Percentiles rank a stretch among this genome's conserved stretches.
Evolutionary conservation across 192 early-diverging fungal genomes (phyloP).

Genomic region (Umbelopsis sp.): DNA sequence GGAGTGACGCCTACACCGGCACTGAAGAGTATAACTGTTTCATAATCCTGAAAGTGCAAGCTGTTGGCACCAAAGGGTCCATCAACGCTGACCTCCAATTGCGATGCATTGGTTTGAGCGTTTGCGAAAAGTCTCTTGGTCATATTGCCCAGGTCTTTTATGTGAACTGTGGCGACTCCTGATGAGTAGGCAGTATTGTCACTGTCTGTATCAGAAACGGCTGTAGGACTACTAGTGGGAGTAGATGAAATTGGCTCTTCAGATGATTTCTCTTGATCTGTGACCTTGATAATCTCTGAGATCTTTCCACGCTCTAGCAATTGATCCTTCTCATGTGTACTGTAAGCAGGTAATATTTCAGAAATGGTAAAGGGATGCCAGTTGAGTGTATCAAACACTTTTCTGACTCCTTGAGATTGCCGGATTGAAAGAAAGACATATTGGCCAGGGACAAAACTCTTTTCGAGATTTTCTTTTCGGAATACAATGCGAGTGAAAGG

Average conservation of each 20-base stretch:
- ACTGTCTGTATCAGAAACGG: neutral
- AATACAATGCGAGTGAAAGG: constrained; percentile 8
- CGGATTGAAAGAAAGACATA: constrained; percentile 44
- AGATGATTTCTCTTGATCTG: neutral
- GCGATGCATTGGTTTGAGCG: neutral
- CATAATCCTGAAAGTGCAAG: constrained; percentile 38
- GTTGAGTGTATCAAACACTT: constrained; percentile 14
- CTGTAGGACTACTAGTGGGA: neutral
- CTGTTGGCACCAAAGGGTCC: constrained; percentile 44
- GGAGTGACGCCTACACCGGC: constrained; percentile 51
- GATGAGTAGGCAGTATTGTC: neutral
- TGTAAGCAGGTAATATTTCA: constrained; percentile 21
- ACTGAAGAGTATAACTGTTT: constrained; percentile 29
- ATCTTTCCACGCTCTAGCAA: neutral
- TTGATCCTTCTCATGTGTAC: neutral
- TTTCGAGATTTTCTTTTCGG: constrained; percentile 3
- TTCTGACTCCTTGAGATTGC: constrained; percentile 4
- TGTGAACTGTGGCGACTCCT: constrained; percentile 32
- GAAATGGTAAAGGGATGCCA: constrained; percentile 46
- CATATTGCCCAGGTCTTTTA: constrained; percentile 39
- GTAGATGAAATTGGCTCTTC: neutral
- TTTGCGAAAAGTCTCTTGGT: constrained; percentile 28
- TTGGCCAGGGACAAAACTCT: constrained; percentile 42
- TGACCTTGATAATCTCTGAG: neutral
- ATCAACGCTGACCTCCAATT: constrained; percentile 27